Percentiles rank a stretch among this genome's conserved stretches.
phyloP scores from a whole-genome alignment of 2,329 filamentous ascomycete genomes.

The Hymenoscyphus albidus region DNA sequence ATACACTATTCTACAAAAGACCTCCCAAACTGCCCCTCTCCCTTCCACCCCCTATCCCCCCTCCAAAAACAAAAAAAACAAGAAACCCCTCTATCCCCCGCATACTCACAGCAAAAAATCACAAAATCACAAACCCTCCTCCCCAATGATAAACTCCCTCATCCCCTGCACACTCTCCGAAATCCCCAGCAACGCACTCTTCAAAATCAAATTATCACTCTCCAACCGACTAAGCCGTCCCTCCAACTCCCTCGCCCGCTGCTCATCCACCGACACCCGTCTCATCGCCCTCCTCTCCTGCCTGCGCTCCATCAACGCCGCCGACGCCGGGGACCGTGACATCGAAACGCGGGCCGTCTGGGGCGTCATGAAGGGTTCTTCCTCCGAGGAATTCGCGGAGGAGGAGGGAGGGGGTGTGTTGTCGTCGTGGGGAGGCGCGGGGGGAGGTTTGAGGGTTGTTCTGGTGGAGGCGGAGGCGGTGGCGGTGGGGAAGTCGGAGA shows the following conservation, averaged over 20 bases:
- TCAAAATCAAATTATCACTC: constrained; percentile 26
- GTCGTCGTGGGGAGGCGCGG: background rate
- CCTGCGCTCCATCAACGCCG: background rate
- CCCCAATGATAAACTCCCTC: background rate
- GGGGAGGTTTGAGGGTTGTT: background rate
- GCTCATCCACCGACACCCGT: background rate
- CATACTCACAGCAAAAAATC: too few relatives aligned
- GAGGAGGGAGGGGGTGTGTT: background rate
- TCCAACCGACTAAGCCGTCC: constrained; percentile 25
- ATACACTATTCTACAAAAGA: too few relatives aligned
- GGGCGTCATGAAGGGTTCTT: background rate
- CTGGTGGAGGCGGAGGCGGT: background rate
- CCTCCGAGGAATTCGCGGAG: background rate
- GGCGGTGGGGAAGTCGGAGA: background rate
- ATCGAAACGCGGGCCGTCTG: background rate
- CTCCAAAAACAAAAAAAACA: too few relatives aligned
- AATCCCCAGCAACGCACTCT: constrained; percentile 23
- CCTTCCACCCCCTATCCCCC: too few relatives aligned
- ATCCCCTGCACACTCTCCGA: constrained; percentile 16
- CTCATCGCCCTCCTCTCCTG: background rate
- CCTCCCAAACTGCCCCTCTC: too few relatives aligned
- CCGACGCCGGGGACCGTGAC: background rate
- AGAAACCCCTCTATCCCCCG: too few relatives aligned
- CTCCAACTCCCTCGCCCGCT: constrained; percentile 25
- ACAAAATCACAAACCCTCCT: background rate